A percentile compares a stretch with the other conserved stretches of the same genome.
Evolutionary conservation across 768 basidiomycete species (phyloP).

Genomic region (Infundibulicybe gibba): DNA sequence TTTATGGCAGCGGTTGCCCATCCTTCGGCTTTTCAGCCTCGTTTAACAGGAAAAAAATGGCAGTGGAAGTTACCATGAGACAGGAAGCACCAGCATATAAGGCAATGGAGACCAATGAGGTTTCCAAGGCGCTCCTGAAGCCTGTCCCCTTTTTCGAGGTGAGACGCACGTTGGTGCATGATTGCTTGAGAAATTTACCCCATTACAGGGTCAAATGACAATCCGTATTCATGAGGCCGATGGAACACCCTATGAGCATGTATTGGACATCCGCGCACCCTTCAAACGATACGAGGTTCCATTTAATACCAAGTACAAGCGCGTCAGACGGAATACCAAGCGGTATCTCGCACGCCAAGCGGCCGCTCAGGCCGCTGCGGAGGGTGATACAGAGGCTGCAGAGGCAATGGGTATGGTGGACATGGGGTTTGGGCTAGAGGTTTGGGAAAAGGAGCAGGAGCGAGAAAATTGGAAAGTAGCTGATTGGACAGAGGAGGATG

Average conservation of each 20-base stretch:
- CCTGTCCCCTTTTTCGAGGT: conserved; percentile 92
- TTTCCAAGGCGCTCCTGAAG: conserved; percentile 62
- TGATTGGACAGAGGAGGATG: conserved; percentile 98
- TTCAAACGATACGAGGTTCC: conserved; percentile 97
- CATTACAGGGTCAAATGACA: conserved; percentile 86
- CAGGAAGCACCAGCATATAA: conserved; percentile 82
- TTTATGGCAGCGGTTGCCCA: conserved; percentile 96
- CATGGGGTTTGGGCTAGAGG: conserved; percentile 88
- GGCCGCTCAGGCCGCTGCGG: conserved; percentile 89
- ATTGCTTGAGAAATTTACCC: not conserved
- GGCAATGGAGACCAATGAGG: conserved; percentile 66
- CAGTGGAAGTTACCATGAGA: conserved; percentile 92
- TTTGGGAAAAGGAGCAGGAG: conserved; percentile 95
- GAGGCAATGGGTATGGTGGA: conserved; percentile 94
- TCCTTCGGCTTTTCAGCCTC: conserved; percentile 84
- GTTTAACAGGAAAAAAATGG: conserved; percentile 98
- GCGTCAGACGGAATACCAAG: conserved; percentile 92
- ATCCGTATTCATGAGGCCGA: conserved; percentile 99
- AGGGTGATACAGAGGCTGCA: conserved; percentile 87
- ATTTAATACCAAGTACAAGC: conserved; percentile 98
- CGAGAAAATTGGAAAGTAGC: conserved; percentile 94
- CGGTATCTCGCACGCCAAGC: conserved; percentile 93
- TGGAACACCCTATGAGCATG: conserved; percentile 98
- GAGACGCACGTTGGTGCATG: conserved; percentile 8
- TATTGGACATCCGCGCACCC: conserved; percentile 81